These are phyloP conservation scores for Salix koriyanagi DNA, from an alignment of 345 rosid species.

Conservation along the genomic window DNA sequence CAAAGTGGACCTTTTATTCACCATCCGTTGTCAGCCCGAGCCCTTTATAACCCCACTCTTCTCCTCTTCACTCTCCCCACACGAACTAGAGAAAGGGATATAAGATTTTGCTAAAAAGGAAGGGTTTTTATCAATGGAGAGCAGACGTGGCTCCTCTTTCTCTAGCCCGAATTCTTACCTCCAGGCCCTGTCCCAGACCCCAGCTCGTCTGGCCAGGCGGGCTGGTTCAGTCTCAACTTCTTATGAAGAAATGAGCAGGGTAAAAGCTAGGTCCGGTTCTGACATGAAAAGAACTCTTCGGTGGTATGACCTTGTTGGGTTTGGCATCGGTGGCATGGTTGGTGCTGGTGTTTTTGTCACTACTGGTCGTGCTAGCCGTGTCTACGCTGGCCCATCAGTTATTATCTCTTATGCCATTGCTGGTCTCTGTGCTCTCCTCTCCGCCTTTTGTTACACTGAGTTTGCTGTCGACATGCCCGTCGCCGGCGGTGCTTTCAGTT, in stretches of 20 bases:
- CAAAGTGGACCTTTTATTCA: background rate
- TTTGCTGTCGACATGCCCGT: conserved; percentile 95
- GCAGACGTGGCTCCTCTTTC: conserved; percentile 49
- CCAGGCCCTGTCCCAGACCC: conserved; percentile 59
- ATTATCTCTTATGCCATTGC: conserved; percentile 88
- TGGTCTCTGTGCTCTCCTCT: conserved; percentile 91
- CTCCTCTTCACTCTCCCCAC: background rate
- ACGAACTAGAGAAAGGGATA: background rate
- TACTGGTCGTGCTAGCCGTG: conserved; percentile 60
- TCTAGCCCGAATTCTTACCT: conserved; percentile 52
- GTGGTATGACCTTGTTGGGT: conserved; percentile 78
- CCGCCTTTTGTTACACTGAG: conserved; percentile 96
- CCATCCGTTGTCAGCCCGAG: conserved; percentile 6
- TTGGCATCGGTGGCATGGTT: conserved; percentile 96
- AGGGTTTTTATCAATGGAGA: background rate
- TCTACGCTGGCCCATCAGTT: conserved; percentile 71
- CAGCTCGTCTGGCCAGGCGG: conserved; percentile 61
- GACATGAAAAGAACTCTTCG: conserved; percentile 69
- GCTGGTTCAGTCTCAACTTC: conserved; percentile 68
- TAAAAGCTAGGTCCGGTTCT: conserved; percentile 54
- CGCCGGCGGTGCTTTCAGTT: conserved; percentile 98
- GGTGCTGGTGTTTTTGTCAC: conserved; percentile 94
- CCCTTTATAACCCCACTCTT: background rate
- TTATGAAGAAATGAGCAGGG: conserved; percentile 60
- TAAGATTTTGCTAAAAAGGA: background rate